Evolutionary conservation across 495 filamentous ascomycete species (phyloP), one percentile per base, ranked within the genome.

Genomic region (Barbatosphaeria neglecta): DNA sequence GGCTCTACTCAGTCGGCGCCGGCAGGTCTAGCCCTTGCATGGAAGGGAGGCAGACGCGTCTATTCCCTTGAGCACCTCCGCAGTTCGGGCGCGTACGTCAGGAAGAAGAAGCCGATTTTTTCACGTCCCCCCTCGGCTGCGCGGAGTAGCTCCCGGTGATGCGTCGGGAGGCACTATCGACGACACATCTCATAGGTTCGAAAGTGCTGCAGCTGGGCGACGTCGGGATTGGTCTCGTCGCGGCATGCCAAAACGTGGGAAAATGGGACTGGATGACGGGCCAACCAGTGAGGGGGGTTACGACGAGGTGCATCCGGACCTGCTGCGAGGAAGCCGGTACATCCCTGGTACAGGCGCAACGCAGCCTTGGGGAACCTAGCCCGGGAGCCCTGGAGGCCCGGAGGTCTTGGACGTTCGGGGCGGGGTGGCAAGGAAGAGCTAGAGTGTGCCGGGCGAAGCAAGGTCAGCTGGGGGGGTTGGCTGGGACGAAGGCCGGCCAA

Each of bases 231-330:
- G 48, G 47, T 46, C 24, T 44, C 50, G 49, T 54, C 52, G 52
- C 50, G 38, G 50, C 51, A 57, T 52, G 23, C 39, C 37, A 57
- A 53, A 62, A 63, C 62, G 58, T 62, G 62, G 62, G 58, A 60
- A 50, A 59, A 55, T 52, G 15, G 47, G 47, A 58, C 51, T 63
- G 55, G 60, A 55, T 59, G 51, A 56, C 50, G 54, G 51, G 56
- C 23, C 50, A 40, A 18, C 41, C 22, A 48, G 24, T 24, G 9
- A 7, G 31, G 23, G n/a, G 31, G 42, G 35, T 19, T 33, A 16
- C 38, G 41, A 22, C 13, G 15, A 18, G 33, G 17, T 37, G 20
- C 45, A 17, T 15, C 20, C 19, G 6, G 33, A 38, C 31, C 19
- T 40, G 18, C 22, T 6, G 7, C 7, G 17, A 22, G 18, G 39